Evolutionary conservation across 345 rosid genomes (phyloP).

Genomic region (Durio zibethinus): DNA sequence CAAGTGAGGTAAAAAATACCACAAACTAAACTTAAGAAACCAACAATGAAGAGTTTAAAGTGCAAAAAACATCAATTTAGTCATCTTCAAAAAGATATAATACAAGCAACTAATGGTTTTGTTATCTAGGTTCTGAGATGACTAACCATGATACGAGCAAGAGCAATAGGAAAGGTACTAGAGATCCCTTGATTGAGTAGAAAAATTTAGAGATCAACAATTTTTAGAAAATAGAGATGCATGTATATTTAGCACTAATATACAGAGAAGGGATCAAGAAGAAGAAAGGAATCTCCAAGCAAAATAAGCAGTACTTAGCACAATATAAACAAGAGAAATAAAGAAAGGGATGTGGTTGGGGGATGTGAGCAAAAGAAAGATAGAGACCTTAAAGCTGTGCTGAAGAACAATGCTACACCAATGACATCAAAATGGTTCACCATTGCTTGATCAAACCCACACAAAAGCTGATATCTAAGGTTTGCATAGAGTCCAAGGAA

Average conservation of each 20-base stretch:
- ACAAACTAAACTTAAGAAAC: not conserved
- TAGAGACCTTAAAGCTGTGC: constrained; percentile 78
- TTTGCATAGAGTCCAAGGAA: constrained; percentile 87
- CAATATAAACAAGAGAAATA: not conserved
- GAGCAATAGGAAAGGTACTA: not conserved
- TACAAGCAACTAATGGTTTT: not conserved
- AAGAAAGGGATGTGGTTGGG: not conserved
- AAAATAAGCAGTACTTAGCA: not conserved
- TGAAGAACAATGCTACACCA: constrained; percentile 79
- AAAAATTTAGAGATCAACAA: too few species aligned
- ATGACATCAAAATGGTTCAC: constrained; percentile 86
- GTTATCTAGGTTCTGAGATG: not conserved
- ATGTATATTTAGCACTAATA: not conserved
- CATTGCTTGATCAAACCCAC: constrained; percentile 73
- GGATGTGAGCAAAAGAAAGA: constrained; percentile 1
- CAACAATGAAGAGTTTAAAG: not conserved
- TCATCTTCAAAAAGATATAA: not conserved
- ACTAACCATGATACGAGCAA: not conserved
- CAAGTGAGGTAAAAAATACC: not conserved
- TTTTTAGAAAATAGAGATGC: not conserved
- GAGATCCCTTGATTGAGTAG: not conserved
- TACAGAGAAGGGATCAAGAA: not conserved
- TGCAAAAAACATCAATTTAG: not conserved
- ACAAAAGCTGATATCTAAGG: constrained; percentile 75
- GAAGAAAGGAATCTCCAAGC: not conserved